Evolutionary conservation across 352 stramenopile species (phyloP), one percentile per base, ranked within the genome.

Genomic region (Elongisporangium senticosum): DNA sequence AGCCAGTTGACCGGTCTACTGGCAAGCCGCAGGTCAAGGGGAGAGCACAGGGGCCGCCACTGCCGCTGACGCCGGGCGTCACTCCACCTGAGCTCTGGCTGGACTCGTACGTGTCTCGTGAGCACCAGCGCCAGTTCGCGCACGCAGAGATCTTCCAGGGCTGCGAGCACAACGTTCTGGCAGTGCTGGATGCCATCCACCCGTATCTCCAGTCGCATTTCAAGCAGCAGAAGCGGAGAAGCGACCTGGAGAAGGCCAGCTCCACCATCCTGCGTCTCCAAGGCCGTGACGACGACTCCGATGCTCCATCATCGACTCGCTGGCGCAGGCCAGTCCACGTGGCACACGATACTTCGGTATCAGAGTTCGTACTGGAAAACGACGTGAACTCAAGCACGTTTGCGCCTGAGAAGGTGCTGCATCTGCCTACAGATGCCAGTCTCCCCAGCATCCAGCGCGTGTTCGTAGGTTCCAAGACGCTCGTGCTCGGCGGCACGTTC

Each of bases 401-500:
- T 43, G 53, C 60, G 0, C 79, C 75, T 0, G 67, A 83, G 40
- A 87, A 82, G 68, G 62, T 89, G 50, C 68, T 89, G 58, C 87
- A 87, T 49, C 53, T 87, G 4, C 64, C 79, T 10, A 15, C 68
- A 13, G 47, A 8, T 37, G 52, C 19, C 5, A 4, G 51, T 13
- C 19, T 37, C 47, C 3, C 48, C 59, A 13, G 4, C 10, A 33
- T 33, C 49, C 79, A 69, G 49, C 70, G 68, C 28, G 28, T 92
- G n/a, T 70, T 89, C n/a, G 60, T 90, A 4, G 47, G 72, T 0
- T 65, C 72, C 1, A 76, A 67, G 6, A 68, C 76, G 0, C 51
- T 78, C 20, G 64, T 92, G 15, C 61, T 89, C 1, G 80, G 81
- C 37, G 83, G 81, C 1, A 78, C 72, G 21, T 84, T 93, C 43